Percentiles rank a stretch among this genome's conserved stretches.
These are phyloP conservation scores for Xylaria grammica DNA, from an alignment of 495 filamentous ascomycete genomes.

Conservation along the genomic window DNA sequence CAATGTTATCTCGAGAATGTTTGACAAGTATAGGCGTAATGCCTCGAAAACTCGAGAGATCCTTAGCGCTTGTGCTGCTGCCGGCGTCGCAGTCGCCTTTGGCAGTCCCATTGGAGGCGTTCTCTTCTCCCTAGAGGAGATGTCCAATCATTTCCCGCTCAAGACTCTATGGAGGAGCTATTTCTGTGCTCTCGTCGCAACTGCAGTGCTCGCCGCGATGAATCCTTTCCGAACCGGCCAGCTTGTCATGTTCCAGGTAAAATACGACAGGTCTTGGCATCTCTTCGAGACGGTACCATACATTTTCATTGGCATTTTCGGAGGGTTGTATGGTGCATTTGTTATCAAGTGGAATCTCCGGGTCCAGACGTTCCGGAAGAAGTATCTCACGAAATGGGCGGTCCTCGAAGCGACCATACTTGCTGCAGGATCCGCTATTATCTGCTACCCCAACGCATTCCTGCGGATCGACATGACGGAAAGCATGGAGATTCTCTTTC, in stretches of 20 bases:
- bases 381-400: constrained; percentile 83
- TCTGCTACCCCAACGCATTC: constrained; percentile 97
- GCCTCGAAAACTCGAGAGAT: constrained; percentile 96
- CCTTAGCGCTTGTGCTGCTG: constrained; percentile 89
- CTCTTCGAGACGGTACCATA: constrained; percentile 97
- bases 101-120: constrained; percentile 97
- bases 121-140: constrained; percentile 95
- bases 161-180: constrained; percentile 99
- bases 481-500: constrained; percentile 97
- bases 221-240: constrained; percentile 99
- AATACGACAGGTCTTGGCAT: constrained; percentile 96
- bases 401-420: constrained; percentile 87
- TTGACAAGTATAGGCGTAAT: constrained; percentile 90
- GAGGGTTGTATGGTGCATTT: constrained; percentile 93
- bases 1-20: constrained; percentile 93
- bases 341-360: constrained; percentile 98
- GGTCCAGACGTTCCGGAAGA: constrained; percentile 91
- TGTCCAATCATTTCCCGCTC: constrained; percentile 96
- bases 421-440: constrained; percentile 80
- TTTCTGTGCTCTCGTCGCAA: constrained; percentile 96
- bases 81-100: constrained; percentile 95
- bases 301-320: constrained; percentile 88
- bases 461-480: constrained; percentile 98
- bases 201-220: constrained; percentile 91
- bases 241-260: constrained; percentile 98